Percentiles rank a stretch among this genome's conserved stretches.
Evolutionary conservation across 1,284 basidiomycete genomes (phyloP).

Genomic region (Trichosporon coremiiforme): DNA sequence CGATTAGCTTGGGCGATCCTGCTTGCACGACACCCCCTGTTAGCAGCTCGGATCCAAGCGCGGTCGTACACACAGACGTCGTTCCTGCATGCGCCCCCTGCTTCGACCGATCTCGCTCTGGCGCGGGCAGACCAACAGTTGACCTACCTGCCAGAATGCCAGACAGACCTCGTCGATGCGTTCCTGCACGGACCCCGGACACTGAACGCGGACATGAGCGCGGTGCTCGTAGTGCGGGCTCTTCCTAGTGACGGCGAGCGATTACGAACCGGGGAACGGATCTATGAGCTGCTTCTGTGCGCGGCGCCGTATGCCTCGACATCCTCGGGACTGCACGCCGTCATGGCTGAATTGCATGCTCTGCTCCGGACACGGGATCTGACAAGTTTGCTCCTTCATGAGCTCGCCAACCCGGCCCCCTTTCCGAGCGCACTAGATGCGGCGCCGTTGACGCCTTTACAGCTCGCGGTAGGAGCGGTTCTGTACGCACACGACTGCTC

Average conservation of each 20-base stretch:
- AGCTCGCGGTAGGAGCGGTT: not conserved
- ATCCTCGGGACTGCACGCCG: not conserved
- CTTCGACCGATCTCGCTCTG: not conserved
- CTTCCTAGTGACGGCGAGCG: not conserved
- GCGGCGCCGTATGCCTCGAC: not conserved
- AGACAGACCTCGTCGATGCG: not conserved
- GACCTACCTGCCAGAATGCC: not conserved
- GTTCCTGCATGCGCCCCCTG: not conserved
- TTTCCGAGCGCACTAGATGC: not conserved
- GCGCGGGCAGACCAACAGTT: constrained; percentile 8
- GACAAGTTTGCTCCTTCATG: not conserved
- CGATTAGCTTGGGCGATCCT: constrained; percentile 8
- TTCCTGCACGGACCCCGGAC: constrained; percentile 5
- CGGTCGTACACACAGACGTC: constrained; percentile 3
- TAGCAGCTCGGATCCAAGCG: constrained; percentile 4
- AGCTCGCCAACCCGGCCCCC: not conserved
- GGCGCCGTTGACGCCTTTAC: not conserved
- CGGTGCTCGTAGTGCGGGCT: not conserved
- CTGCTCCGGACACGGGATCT: constrained; percentile 1
- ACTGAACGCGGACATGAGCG: constrained; percentile 8
- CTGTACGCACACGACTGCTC: constrained; percentile 3
- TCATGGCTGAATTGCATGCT: constrained; percentile 9
- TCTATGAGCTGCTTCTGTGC: not conserved
- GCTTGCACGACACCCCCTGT: not conserved
- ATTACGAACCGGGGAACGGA: not conserved